Conservation (phyloP, 345 rosid genomes). For the Aquilaria sinensis region DNA sequence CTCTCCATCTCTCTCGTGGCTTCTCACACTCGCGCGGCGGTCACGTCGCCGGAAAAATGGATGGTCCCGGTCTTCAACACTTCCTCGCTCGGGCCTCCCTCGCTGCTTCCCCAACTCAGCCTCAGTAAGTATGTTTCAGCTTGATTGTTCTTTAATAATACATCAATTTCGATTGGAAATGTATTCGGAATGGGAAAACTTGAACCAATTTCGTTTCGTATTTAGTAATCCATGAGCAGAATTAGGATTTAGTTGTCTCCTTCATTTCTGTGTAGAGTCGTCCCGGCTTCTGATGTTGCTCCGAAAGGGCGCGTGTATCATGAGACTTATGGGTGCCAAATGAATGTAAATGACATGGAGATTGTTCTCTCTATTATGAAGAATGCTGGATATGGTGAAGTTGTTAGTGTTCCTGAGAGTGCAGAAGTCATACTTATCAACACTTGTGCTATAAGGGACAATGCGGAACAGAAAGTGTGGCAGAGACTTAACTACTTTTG, state of each 20-base stretch:
- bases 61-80: constrained; percentile 51
- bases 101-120: constrained; percentile 31
- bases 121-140: constrained; percentile 37
- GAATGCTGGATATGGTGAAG: constrained; percentile 63
- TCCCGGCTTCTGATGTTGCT: constrained; percentile 26
- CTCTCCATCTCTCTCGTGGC: constrained; percentile 34
- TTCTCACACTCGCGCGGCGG: constrained; percentile 35
- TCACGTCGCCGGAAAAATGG: constrained; percentile 19
- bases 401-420: constrained; percentile 67
- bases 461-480: constrained; percentile 94
- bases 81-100: constrained; percentile 51
- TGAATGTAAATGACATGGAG: constrained; percentile 96
- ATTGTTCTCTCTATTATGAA: constrained; percentile 87
- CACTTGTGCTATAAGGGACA: constrained; percentile 90
- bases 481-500: constrained; percentile 94
- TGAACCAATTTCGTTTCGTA: not conserved
- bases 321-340: constrained; percentile 94
- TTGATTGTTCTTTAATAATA: not conserved
- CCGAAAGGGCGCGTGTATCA: constrained; percentile 76
- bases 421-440: constrained; percentile 87
- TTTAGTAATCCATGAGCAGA: not conserved
- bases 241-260: not conserved
- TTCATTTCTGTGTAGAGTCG: constrained; percentile 28
- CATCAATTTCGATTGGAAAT: not conserved
- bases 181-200: not conserved